Conservation (phyloP, 2,329 filamentous ascomycete species). For the Juglanconis oblonga region DNA sequence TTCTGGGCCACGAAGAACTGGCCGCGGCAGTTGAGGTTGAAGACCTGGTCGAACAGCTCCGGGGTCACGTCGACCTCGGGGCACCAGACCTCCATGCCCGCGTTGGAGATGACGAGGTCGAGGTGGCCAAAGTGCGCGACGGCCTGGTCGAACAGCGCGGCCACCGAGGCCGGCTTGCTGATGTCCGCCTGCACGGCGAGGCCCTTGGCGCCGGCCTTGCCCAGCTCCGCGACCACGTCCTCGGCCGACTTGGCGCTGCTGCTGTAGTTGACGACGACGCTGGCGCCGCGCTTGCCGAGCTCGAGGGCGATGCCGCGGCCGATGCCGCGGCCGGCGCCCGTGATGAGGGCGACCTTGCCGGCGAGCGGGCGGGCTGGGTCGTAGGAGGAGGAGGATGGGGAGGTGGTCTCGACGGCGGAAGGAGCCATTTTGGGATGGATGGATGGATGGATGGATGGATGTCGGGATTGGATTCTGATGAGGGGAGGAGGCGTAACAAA, state of each 20-base stretch:
- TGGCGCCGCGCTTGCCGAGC: conserved; percentile 62
- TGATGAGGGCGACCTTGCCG: conserved; percentile 59
- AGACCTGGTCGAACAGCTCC: conserved; percentile 70
- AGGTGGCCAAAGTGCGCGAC: conserved; percentile 64
- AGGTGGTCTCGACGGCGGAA: conserved; percentile 21
- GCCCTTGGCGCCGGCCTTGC: conserved; percentile 53
- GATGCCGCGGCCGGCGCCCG: conserved; percentile 64
- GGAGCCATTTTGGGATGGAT: conserved; percentile 25
- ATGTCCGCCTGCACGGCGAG: conserved; percentile 64
- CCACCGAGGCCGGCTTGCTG: conserved; percentile 56
- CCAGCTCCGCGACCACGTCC: conserved; percentile 52
- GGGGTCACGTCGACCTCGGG: conserved; percentile 66
- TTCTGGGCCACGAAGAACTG: conserved; percentile 79
- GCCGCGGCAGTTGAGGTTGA: conserved; percentile 67
- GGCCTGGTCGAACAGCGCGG: conserved; percentile 62
- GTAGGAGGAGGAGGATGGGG: background rate
- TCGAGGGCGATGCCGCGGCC: conserved; percentile 65
- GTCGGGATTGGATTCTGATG: background rate
- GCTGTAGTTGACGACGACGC: conserved; percentile 66
- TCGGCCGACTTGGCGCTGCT: conserved; percentile 55
- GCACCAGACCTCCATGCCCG: conserved; percentile 69
- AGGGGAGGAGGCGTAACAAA: background rate
- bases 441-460: background rate
- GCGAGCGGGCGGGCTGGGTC: conserved; percentile 37
- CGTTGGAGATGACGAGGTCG: conserved; percentile 72